A percentile compares a stretch with the other conserved stretches of the same genome.
Evolutionary conservation across 352 stramenopile species (phyloP).

Genomic region (Phytophthora pini): DNA sequence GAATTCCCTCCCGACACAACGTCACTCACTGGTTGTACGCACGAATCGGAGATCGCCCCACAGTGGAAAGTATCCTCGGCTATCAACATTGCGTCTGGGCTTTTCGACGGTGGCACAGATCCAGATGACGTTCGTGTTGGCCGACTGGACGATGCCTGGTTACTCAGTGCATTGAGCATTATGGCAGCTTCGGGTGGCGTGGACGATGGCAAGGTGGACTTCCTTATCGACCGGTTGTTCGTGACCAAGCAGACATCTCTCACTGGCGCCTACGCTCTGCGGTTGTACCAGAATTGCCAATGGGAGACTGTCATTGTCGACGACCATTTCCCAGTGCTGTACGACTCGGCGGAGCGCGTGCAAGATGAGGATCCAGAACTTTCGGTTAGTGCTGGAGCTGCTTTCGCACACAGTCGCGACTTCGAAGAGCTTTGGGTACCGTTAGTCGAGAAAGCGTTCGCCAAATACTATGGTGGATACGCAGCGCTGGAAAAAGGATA

Average conservation of each 20-base stretch:
- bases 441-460: slow-evolving; percentile 93
- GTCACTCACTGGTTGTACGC: slow-evolving; percentile 70
- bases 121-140: slow-evolving; percentile 90
- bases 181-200: slow-evolving; percentile 89
- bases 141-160: slow-evolving; percentile 88
- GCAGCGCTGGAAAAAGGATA: slow-evolving; percentile 84
- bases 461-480: slow-evolving; percentile 93
- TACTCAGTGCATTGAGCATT: slow-evolving; percentile 92
- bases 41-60: slow-evolving; percentile 55
- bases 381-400: slow-evolving; percentile 69
- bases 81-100: slow-evolving; percentile 88
- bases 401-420: slow-evolving; percentile 87
- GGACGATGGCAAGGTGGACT: slow-evolving; percentile 89
- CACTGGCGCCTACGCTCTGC: slow-evolving; percentile 92
- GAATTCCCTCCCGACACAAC: slow-evolving; percentile 88
- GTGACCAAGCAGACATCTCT: slow-evolving; percentile 91
- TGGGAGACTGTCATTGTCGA: slow-evolving; percentile 94
- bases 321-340: slow-evolving; percentile 90
- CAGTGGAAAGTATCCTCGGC: slow-evolving; percentile 86
- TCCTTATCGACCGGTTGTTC: slow-evolving; percentile 91
- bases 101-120: slow-evolving; percentile 93
- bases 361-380: slow-evolving; percentile 20
- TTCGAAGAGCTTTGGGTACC: slow-evolving; percentile 94
- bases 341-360: slow-evolving; percentile 38
- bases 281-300: slow-evolving; percentile 92